These are phyloP conservation scores for Mycena amicta DNA, from an alignment of 768 basidiomycete genomes.

Conservation along the genomic window DNA sequence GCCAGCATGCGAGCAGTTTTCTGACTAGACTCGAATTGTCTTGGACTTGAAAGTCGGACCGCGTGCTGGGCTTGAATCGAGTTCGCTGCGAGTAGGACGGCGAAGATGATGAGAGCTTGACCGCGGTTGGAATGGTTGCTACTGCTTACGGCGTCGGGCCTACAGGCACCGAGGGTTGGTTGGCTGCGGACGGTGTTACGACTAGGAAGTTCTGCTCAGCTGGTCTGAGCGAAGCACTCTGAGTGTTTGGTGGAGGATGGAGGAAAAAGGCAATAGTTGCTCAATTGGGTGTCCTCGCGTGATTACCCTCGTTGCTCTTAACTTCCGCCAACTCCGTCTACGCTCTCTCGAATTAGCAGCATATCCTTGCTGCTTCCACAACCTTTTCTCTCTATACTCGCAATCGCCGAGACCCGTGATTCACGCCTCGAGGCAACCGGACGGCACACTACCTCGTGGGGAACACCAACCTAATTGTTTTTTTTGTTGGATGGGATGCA, in stretches of 20 bases:
- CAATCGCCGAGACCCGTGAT: neutral
- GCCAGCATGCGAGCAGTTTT: too few species aligned
- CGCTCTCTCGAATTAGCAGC: neutral
- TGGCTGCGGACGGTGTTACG: neutral
- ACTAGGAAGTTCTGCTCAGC: neutral
- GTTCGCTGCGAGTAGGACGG: too few species aligned
- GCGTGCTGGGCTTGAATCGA: too few species aligned
- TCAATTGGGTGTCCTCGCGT: neutral
- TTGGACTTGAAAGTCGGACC: too few species aligned
- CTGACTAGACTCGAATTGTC: too few species aligned
- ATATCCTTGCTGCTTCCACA: neutral
- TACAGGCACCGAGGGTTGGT: neutral
- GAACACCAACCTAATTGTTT: too few species aligned
- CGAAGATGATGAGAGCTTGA: too few species aligned
- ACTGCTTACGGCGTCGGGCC: neutral
- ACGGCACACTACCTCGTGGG: neutral
- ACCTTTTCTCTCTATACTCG: neutral
- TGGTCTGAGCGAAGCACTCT: neutral
- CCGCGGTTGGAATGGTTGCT: too few species aligned
- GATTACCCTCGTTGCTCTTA: neutral
- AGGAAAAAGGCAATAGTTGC: neutral
- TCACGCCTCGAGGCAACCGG: neutral
- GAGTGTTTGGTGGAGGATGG: neutral
- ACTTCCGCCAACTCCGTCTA: neutral
- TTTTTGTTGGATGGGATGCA: slow-evolving; percentile 4